A percentile compares a stretch with the other conserved stretches of the same genome.
These are phyloP conservation scores for Hyparrhenia diplandra DNA, from an alignment of 176 grass and related monocot genomes.

Conservation along the genomic window DNA sequence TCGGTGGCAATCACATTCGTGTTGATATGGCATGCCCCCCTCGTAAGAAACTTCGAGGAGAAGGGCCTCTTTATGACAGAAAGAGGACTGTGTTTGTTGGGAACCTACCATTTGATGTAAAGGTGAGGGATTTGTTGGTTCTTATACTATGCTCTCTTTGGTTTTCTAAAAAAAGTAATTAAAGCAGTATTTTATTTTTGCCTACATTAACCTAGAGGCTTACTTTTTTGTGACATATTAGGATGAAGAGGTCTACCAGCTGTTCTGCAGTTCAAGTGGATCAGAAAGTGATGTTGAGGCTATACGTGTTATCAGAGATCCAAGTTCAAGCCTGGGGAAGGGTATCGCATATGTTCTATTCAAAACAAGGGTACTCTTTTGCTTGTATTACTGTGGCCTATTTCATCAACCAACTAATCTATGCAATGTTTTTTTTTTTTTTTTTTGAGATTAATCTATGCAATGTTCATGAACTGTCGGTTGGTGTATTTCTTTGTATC, in stretches of 20 bases:
- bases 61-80: slow-evolving; percentile 82
- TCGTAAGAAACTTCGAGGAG: slow-evolving; percentile 78
- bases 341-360: slow-evolving; percentile 92
- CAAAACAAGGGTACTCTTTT: slow-evolving; percentile 75
- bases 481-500: neutral
- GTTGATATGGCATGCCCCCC: slow-evolving; percentile 89
- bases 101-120: slow-evolving; percentile 95
- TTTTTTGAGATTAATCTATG: neutral
- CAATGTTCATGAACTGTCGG: neutral
- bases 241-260: slow-evolving; percentile 95
- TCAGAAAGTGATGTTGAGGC: slow-evolving; percentile 71
- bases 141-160: slow-evolving; percentile 2
- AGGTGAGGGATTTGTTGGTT: slow-evolving; percentile 39
- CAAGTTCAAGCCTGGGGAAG: slow-evolving; percentile 76
- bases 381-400: neutral
- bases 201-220: slow-evolving; percentile 10
- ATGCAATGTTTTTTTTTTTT: too few relatives aligned
- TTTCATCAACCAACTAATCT: neutral
- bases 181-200: neutral
- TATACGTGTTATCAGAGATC: slow-evolving; percentile 87
- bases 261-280: slow-evolving; percentile 64
- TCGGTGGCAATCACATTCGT: slow-evolving; percentile 88
- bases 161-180: neutral
- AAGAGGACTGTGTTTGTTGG: slow-evolving; percentile 93
- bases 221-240: slow-evolving; percentile 33